These are phyloP conservation scores for Scheffersomyces illinoinensis DNA, from an alignment of 1,139 yeast genomes.

Conservation along the genomic window DNA sequence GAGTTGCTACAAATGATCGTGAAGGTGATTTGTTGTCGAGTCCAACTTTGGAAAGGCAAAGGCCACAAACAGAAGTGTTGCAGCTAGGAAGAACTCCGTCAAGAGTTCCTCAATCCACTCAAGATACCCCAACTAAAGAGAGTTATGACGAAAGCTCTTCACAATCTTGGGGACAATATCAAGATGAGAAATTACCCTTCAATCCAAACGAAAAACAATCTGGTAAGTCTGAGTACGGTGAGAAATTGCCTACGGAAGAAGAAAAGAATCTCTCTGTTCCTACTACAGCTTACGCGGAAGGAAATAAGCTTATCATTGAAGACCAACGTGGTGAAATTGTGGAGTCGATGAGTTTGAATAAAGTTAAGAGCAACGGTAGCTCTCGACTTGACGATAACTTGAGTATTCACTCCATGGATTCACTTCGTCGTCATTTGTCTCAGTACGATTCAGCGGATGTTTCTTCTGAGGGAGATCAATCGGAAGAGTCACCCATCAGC, in stretches of 20 bases:
- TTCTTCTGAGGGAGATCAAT: constrained; percentile 14
- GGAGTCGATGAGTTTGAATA: constrained; percentile 32
- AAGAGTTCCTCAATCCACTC: constrained; percentile 10
- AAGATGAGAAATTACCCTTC: constrained; percentile 1
- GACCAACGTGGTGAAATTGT: constrained; percentile 80
- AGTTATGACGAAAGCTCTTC: constrained; percentile 9
- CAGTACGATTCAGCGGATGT: constrained; percentile 26
- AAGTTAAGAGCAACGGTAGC: constrained; percentile 2
- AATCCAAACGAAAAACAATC: constrained; percentile 8
- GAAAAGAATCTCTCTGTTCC: constrained; percentile 11
- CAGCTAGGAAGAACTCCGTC: constrained; percentile 40
- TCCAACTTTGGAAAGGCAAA: constrained; percentile 26
- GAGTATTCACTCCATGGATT: constrained; percentile 44
- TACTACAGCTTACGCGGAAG: constrained; percentile 72
- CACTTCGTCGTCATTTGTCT: constrained; percentile 38
- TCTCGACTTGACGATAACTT: constrained; percentile 14
- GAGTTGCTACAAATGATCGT: constrained; percentile 25
- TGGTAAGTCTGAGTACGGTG: neutral
- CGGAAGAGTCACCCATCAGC: constrained; percentile 7
- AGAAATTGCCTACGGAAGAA: constrained; percentile 2
- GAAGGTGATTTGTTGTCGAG: constrained; percentile 16
- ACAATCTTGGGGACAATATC: constrained; percentile 1
- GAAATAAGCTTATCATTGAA: constrained; percentile 68
- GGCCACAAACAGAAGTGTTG: constrained; percentile 44
- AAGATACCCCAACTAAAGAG: constrained; percentile 10